Percentiles rank a stretch among this genome's conserved stretches.
phyloP scores from a whole-genome alignment of 306 rosid genomes.

The Albizia julibrissin region DNA sequence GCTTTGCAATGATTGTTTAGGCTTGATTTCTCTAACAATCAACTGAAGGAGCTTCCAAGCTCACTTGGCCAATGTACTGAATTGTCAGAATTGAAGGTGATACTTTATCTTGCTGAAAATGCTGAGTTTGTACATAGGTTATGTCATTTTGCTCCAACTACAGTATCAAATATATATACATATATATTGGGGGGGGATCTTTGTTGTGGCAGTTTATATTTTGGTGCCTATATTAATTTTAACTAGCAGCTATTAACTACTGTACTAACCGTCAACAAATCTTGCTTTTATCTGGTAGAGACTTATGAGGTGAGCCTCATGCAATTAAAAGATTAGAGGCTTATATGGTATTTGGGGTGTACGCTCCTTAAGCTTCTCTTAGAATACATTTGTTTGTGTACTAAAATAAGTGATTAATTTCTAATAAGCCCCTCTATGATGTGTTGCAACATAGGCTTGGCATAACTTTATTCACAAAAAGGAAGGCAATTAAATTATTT shows the following conservation, averaged over 20 bases:
- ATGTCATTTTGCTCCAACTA: conserved; percentile 20
- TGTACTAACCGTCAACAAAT: not conserved
- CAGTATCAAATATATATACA: not conserved
- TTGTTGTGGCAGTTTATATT: conserved; percentile 2
- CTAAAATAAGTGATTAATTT: too few relatives aligned
- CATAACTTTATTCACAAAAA: too few relatives aligned
- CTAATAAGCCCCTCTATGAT: too few relatives aligned
- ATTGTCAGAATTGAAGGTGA: conserved; percentile 87
- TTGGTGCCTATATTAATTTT: not conserved
- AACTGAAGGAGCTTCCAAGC: conserved; percentile 75
- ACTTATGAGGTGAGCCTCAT: not conserved
- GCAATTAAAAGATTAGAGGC: conserved; percentile 8
- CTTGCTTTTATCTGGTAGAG: not conserved
- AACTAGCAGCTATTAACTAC: not conserved
- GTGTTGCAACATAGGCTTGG: too few relatives aligned
- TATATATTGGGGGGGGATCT: not conserved
- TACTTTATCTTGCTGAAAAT: conserved; percentile 30
- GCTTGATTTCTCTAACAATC: conserved; percentile 85
- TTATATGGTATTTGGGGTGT: too few relatives aligned
- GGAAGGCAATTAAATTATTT: too few relatives aligned
- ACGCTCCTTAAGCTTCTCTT: too few relatives aligned
- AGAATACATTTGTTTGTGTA: too few relatives aligned
- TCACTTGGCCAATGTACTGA: conserved; percentile 70
- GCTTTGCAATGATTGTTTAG: conserved; percentile 46
- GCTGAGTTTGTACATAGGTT: not conserved